Evolutionary conservation across 2,329 filamentous ascomycete species (phyloP).

Genomic region (Phialophora chinensis): DNA sequence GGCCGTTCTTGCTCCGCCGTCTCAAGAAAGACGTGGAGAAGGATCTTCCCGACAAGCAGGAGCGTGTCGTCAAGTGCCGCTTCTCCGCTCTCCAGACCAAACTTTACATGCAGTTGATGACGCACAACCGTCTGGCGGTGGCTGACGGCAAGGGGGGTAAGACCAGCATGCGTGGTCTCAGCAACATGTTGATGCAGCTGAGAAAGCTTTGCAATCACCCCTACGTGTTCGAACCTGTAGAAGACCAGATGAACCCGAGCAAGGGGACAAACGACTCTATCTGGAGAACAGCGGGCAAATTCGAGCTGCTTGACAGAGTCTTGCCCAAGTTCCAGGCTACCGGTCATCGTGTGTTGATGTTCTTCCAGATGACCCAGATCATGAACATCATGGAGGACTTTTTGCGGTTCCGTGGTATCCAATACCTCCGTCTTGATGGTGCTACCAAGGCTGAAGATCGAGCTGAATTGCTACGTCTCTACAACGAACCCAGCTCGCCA

Average conservation of each 20-base stretch:
- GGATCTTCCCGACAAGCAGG: slow-evolving; percentile 97
- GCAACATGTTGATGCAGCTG: slow-evolving; percentile 99
- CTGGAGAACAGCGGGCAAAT: slow-evolving; percentile 96
- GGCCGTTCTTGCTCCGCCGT: slow-evolving; percentile 96
- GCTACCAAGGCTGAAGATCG: slow-evolving; percentile 98
- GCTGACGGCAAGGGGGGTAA: slow-evolving; percentile 95
- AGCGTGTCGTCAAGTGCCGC: slow-evolving; percentile 99
- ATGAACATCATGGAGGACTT: slow-evolving; percentile 99
- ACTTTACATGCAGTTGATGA: slow-evolving; percentile 96
- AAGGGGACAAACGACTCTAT: slow-evolving; percentile 88
- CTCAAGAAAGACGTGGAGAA: slow-evolving; percentile 99
- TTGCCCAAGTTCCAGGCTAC: slow-evolving; percentile 91
- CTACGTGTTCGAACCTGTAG: slow-evolving; percentile 97
- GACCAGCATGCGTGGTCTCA: slow-evolving; percentile 89
- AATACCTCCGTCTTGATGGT: slow-evolving; percentile 92
- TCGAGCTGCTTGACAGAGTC: slow-evolving; percentile 90
- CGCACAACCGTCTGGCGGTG: slow-evolving; percentile 91
- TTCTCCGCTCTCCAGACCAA: slow-evolving; percentile 93
- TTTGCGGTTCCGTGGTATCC: slow-evolving; percentile 78
- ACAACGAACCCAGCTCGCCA: slow-evolving; percentile 87
- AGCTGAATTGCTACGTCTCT: slow-evolving; percentile 83
- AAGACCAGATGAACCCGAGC: slow-evolving; percentile 94
- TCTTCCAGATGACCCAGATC: slow-evolving; percentile 99
- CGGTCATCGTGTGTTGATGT: slow-evolving; percentile 96
- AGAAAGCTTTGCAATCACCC: slow-evolving; percentile 99